A percentile compares a stretch with the other conserved stretches of the same genome.
Conservation (phyloP, 1,139 yeast genomes). For the Blastobotrys raffinosifermentans region DNA sequence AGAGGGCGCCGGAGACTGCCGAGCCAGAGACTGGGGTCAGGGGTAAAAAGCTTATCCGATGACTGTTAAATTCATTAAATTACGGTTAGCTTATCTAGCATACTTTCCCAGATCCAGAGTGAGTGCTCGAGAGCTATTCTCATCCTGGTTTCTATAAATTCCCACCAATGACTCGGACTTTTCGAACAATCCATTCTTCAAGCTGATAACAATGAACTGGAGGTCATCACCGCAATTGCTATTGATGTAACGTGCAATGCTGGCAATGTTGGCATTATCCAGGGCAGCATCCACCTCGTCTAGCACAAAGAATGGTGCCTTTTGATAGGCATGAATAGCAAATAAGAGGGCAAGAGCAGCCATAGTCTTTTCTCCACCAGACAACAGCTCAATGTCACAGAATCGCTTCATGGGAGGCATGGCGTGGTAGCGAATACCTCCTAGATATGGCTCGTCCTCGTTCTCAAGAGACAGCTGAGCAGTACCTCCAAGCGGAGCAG, state of each 20-base stretch:
- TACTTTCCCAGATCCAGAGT: slow-evolving; percentile 26
- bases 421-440: slow-evolving; percentile 85
- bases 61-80: too few relatives aligned
- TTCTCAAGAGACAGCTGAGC: slow-evolving; percentile 85
- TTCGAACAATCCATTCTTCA: slow-evolving; percentile 82
- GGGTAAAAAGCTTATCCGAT: too few relatives aligned
- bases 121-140: slow-evolving; percentile 69
- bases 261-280: slow-evolving; percentile 80
- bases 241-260: slow-evolving; percentile 77
- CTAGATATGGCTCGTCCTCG: slow-evolving; percentile 74
- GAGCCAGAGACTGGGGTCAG: too few relatives aligned
- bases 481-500: slow-evolving; percentile 74
- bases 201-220: slow-evolving; percentile 90
- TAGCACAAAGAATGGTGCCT: slow-evolving; percentile 91
- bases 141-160: slow-evolving; percentile 77
- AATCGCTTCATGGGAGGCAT: slow-evolving; percentile 96
- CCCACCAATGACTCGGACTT: slow-evolving; percentile 90
- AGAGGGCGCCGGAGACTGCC: too few relatives aligned
- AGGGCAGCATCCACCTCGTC: slow-evolving; percentile 98
- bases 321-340: slow-evolving; percentile 86
- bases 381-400: slow-evolving; percentile 84
- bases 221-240: slow-evolving; percentile 71
- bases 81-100: slow-evolving; percentile 4
- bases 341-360: slow-evolving; percentile 91
- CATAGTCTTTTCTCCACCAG: slow-evolving; percentile 96